Percentiles rank a stretch among this genome's conserved stretches.
These are phyloP conservation scores for Hymenoscyphus repandus DNA, from an alignment of 2,329 filamentous ascomycete genomes.

Conservation along the genomic window DNA sequence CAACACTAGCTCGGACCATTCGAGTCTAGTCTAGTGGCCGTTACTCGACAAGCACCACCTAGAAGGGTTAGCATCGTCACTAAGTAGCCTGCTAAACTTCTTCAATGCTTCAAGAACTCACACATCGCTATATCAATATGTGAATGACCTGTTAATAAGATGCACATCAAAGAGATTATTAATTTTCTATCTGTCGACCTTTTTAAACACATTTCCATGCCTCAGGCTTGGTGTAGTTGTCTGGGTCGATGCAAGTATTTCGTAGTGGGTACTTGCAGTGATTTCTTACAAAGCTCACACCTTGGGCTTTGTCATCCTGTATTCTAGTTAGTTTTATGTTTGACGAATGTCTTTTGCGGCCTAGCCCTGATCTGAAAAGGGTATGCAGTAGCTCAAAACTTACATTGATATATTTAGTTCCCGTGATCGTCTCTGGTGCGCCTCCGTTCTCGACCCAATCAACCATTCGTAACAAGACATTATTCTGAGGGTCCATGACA, in stretches of 20 bases:
- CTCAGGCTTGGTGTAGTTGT: slow-evolving; percentile 10
- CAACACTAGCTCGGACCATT: too few relatives aligned
- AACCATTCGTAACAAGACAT: slow-evolving; percentile 43
- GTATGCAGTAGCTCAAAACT: background rate
- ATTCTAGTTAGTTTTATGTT: background rate
- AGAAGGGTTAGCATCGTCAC: too few relatives aligned
- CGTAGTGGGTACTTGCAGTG: slow-evolving; percentile 24
- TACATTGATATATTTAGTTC: slow-evolving; percentile 20
- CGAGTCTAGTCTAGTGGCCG: too few relatives aligned
- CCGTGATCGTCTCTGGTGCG: slow-evolving; percentile 33
- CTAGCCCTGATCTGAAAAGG: background rate
- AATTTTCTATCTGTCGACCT: background rate
- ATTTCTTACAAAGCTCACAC: slow-evolving; percentile 17
- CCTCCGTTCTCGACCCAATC: slow-evolving; percentile 39
- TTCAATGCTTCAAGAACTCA: too few relatives aligned
- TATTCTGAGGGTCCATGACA: slow-evolving; percentile 35
- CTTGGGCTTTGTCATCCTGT: slow-evolving; percentile 19
- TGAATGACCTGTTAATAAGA: background rate
- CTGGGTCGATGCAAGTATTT: slow-evolving; percentile 16
- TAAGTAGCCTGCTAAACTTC: too few relatives aligned
- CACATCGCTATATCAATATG: background rate
- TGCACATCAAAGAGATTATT: too few relatives aligned
- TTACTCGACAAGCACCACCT: too few relatives aligned
- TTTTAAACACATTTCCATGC: slow-evolving; percentile 18
- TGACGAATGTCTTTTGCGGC: too few relatives aligned